A percentile compares a stretch with the other conserved stretches of the same genome.
These are phyloP conservation scores for Psilocybe tampanensis DNA, from an alignment of 768 basidiomycete genomes.

Conservation along the genomic window DNA sequence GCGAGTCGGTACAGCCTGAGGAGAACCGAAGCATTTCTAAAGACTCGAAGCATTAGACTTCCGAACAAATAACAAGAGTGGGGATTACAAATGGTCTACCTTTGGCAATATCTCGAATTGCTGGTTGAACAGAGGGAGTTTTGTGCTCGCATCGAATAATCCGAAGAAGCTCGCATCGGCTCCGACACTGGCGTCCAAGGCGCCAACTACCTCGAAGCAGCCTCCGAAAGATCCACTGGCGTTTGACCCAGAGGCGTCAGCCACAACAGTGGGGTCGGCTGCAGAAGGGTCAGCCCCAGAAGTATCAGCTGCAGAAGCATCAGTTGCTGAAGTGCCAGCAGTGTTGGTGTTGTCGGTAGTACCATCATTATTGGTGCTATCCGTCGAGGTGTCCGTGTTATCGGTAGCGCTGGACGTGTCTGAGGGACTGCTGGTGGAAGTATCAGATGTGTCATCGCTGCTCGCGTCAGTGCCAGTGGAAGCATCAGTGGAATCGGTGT, in stretches of 20 bases:
- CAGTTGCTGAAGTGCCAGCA: background rate
- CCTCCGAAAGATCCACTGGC: background rate
- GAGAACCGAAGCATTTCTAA: conserved; percentile 15
- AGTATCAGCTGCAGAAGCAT: background rate
- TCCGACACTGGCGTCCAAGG: no score
- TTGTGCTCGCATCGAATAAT: background rate
- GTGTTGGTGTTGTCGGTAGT: background rate
- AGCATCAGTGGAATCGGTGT: background rate
- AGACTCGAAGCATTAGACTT: background rate
- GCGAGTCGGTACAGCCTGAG: conserved; percentile 1
- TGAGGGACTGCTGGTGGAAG: background rate
- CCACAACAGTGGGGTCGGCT: background rate
- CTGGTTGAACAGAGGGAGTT: conserved; percentile 33
- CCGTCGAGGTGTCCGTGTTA: background rate
- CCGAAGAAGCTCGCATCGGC: background rate
- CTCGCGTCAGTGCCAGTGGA: background rate
- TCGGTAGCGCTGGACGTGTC: background rate
- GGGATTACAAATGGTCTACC: conserved; percentile 20
- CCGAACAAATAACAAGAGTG: background rate
- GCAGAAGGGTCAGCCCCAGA: background rate
- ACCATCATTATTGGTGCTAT: background rate
- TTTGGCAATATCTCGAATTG: conserved; percentile 40
- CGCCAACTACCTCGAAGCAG: no score
- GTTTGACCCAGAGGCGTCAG: background rate
- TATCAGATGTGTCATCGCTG: background rate